phyloP scores from a whole-genome alignment of 2,329 filamentous ascomycete species.

The Xylariaceae sp. region DNA sequence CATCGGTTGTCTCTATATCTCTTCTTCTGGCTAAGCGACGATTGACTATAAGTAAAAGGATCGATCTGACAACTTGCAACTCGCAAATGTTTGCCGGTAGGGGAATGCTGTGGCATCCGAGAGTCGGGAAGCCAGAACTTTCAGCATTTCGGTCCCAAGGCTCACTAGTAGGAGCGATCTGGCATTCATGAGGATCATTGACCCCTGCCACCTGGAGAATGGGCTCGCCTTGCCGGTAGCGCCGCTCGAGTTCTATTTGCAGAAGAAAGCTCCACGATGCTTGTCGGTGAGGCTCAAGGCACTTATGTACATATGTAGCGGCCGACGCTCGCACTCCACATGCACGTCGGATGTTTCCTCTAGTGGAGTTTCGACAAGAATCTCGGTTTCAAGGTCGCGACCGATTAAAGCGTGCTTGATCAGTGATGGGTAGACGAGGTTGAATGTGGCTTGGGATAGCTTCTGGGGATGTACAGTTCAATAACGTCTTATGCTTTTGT shows the following conservation, averaged over 20 bases:
- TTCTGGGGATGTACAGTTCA: too few relatives aligned
- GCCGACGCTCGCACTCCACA: background rate
- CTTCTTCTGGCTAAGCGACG: too few relatives aligned
- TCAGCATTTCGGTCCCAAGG: background rate
- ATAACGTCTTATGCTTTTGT: too few relatives aligned
- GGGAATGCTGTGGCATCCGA: background rate
- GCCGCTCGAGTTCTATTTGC: too few relatives aligned
- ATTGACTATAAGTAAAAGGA: background rate
- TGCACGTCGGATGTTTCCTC: background rate
- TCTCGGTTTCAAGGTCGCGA: background rate
- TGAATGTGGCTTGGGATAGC: too few relatives aligned
- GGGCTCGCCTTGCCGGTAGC: too few relatives aligned
- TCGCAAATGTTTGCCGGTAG: background rate
- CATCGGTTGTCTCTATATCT: too few relatives aligned
- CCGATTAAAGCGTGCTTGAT: background rate
- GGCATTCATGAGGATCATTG: too few relatives aligned
- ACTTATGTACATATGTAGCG: background rate
- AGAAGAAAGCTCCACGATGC: background rate
- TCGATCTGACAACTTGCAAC: background rate
- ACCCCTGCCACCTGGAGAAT: too few relatives aligned
- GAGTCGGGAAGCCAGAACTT: background rate
- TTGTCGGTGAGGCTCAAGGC: background rate
- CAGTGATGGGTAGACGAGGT: background rate
- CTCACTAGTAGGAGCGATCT: too few relatives aligned
- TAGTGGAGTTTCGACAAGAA: background rate